Conservation (phyloP, 1,139 yeast genomes). For the Yamadazyma pseudoaaseri region DNA sequence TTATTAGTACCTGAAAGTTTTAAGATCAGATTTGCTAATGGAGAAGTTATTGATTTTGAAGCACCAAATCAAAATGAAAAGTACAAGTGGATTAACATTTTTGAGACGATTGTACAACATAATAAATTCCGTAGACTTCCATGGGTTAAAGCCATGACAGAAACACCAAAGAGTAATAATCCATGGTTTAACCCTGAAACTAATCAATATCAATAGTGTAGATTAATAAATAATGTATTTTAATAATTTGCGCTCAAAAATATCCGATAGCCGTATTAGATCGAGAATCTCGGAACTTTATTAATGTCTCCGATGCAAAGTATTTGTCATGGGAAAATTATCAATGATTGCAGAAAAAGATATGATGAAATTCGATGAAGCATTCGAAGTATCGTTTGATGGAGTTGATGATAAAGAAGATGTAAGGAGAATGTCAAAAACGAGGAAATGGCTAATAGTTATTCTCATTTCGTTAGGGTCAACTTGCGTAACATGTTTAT, state of each 20-base stretch:
- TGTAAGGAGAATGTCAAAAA: constrained; percentile 19
- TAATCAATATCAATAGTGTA: constrained; percentile 9
- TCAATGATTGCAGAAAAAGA: too few relatives aligned
- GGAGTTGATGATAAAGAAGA: constrained; percentile 28
- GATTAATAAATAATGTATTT: too few relatives aligned
- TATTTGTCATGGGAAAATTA: too few relatives aligned
- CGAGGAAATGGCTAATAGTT: constrained; percentile 30
- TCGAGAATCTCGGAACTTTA: too few relatives aligned
- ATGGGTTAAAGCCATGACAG: constrained; percentile 60
- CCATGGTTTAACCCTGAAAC: constrained; percentile 14
- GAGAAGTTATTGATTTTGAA: constrained; percentile 68
- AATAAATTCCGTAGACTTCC: constrained; percentile 63
- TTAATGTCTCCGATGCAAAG: too few relatives aligned
- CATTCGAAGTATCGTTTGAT: constrained; percentile 21
- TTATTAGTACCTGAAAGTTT: constrained; percentile 62
- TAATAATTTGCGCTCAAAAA: too few relatives aligned
- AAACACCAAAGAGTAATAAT: constrained; percentile 14
- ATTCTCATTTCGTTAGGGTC: constrained; percentile 24
- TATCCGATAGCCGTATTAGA: too few relatives aligned
- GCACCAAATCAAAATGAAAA: constrained; percentile 61
- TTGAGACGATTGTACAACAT: constrained; percentile 54
- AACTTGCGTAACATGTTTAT: constrained; percentile 29
- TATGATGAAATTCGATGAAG: constrained; percentile 1
- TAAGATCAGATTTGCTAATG: constrained; percentile 62
- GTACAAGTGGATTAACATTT: constrained; percentile 51